Evolutionary conservation across 2,329 filamentous ascomycete species (phyloP).

Genomic region (Trichoderma sp.): DNA sequence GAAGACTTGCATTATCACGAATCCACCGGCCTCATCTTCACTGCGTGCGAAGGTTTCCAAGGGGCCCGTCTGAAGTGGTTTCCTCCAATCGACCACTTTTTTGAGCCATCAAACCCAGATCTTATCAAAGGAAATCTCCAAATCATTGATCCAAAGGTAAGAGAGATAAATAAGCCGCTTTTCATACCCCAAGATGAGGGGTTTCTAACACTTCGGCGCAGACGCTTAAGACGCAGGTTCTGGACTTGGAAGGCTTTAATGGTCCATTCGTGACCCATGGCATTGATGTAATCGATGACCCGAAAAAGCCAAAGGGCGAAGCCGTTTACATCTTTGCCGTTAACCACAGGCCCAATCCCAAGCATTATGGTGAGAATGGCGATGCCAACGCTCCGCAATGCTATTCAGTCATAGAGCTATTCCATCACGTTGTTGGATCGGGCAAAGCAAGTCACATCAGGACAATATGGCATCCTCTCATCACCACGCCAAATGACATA

Average conservation of each 20-base stretch:
- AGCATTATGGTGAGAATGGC: slow-evolving; percentile 37
- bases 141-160: slow-evolving; percentile 57
- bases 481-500: slow-evolving; percentile 64
- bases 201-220: slow-evolving; percentile 34
- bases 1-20: slow-evolving; percentile 63
- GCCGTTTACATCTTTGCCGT: slow-evolving; percentile 64
- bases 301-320: slow-evolving; percentile 37
- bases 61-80: slow-evolving; percentile 55
- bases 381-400: slow-evolving; percentile 43
- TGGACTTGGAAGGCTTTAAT: slow-evolving; percentile 44
- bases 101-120: slow-evolving; percentile 44
- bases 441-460: slow-evolving; percentile 51
- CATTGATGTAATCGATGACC: slow-evolving; percentile 61
- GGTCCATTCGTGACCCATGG: slow-evolving; percentile 62
- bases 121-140: slow-evolving; percentile 52
- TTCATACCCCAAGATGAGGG: not conserved
- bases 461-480: slow-evolving; percentile 55
- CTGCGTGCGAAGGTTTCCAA: slow-evolving; percentile 56
- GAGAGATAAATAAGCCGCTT: slow-evolving; percentile 28
- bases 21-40: slow-evolving; percentile 54
- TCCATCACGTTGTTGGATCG: slow-evolving; percentile 55
- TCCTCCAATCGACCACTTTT: slow-evolving; percentile 50
- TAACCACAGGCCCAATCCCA: slow-evolving; percentile 60
- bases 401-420: slow-evolving; percentile 61
- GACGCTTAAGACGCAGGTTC: slow-evolving; percentile 51